Conservation (phyloP, 2,329 filamentous ascomycete species). For the Clarireedia homoeocarpa region DNA sequence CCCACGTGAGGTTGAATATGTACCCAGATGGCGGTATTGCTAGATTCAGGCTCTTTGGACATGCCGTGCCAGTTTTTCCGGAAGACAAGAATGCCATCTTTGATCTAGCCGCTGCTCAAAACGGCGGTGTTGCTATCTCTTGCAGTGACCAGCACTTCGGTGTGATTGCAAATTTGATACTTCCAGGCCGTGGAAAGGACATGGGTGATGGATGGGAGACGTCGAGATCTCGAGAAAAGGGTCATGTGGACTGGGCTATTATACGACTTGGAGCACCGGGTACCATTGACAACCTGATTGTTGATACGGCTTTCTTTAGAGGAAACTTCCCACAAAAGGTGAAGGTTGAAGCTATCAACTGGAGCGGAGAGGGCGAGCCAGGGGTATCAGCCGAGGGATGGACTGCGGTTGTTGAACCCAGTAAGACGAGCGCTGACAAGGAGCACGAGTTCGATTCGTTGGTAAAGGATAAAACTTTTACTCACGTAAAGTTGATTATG, state of each 20-base stretch:
- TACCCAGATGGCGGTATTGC: conserved; percentile 81
- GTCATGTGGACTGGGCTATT: conserved; percentile 75
- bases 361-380: conserved; percentile 47
- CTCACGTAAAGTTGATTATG: conserved; percentile 76
- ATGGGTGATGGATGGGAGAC: conserved; percentile 92
- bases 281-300: conserved; percentile 56
- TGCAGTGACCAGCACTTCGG: conserved; percentile 84
- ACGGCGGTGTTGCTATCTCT: conserved; percentile 66
- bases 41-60: conserved; percentile 68
- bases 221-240: conserved; percentile 60
- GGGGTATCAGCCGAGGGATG: conserved; percentile 51
- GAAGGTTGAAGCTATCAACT: conserved; percentile 54
- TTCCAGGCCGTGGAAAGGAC: conserved; percentile 70
- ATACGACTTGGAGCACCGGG: conserved; percentile 63
- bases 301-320: conserved; percentile 77
- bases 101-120: conserved; percentile 70
- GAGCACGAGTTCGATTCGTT: conserved; percentile 59
- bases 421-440: conserved; percentile 63
- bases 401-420: conserved; percentile 57
- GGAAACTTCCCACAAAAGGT: conserved; percentile 79
- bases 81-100: conserved; percentile 56
- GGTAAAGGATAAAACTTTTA: conserved; percentile 54
- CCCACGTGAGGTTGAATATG: conserved; percentile 75
- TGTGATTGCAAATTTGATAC: conserved; percentile 70
- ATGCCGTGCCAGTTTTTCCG: conserved; percentile 70